Conservation (phyloP, 352 stramenopile genomes). For the Phytopythium ostracodes region DNA sequence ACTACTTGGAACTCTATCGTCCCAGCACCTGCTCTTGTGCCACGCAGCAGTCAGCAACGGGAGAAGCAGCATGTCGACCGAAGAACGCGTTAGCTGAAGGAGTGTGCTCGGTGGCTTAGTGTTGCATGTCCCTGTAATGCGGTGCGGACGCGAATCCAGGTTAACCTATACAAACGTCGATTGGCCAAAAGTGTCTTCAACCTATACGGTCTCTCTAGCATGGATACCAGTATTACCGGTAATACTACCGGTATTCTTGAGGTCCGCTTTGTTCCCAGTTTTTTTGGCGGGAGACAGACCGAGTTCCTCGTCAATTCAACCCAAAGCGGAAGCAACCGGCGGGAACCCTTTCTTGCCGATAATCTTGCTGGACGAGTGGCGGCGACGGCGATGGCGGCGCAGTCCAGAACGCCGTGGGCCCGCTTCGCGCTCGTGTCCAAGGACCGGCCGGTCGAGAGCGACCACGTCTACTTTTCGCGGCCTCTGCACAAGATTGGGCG, state of each 20-base stretch:
- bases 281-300: constrained; percentile 4
- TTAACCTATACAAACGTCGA: constrained; percentile 3
- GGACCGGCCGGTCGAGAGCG: constrained; percentile 38
- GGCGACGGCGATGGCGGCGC: neutral
- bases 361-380: neutral
- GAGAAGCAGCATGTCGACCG: neutral
- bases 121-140: neutral
- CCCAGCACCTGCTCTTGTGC: neutral
- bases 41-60: neutral
- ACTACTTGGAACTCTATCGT: neutral
- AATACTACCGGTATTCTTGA: neutral
- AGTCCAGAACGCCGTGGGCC: constrained; percentile 32
- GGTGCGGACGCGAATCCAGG: neutral
- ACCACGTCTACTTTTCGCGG: constrained; percentile 60
- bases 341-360: neutral
- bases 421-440: constrained; percentile 63
- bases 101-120: neutral
- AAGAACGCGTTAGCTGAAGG: neutral
- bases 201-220: neutral
- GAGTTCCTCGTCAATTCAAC: neutral
- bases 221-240: neutral
- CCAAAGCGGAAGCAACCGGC: neutral
- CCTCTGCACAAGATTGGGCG: constrained; percentile 49
- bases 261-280: neutral
- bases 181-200: constrained; percentile 1